Evolutionary conservation across 495 filamentous ascomycete species (phyloP).

Genomic region (Hyaloscypha finlandica): DNA sequence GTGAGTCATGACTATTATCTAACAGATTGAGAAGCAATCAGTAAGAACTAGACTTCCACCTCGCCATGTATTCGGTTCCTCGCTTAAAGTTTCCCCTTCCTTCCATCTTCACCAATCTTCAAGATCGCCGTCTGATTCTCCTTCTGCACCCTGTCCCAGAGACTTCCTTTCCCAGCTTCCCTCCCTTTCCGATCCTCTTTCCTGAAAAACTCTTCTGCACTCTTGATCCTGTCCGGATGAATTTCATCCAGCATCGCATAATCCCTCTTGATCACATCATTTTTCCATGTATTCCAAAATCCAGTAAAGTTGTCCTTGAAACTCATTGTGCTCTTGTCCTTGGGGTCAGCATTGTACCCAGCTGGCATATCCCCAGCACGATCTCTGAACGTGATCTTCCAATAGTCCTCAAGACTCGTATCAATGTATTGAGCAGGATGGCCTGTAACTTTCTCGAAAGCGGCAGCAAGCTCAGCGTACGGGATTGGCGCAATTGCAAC

Average conservation of each 20-base stretch:
- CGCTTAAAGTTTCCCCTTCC: conserved; percentile 35
- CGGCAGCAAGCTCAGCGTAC: conserved; percentile 47
- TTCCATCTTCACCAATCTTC: conserved; percentile 39
- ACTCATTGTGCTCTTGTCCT: conserved; percentile 47
- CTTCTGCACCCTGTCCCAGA: conserved; percentile 39
- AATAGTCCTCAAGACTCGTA: conserved; percentile 47
- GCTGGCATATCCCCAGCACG: conserved; percentile 28
- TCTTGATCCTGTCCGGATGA: conserved; percentile 48
- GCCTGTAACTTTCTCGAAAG: conserved; percentile 56
- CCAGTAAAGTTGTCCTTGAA: conserved; percentile 54
- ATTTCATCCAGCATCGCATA: conserved; percentile 56
- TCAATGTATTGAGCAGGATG: conserved; percentile 47
- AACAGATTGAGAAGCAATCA: too few relatives aligned
- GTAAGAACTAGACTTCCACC: too few relatives aligned
- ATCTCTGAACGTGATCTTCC: conserved; percentile 21
- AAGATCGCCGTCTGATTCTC: conserved; percentile 35
- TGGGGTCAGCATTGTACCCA: conserved; percentile 43
- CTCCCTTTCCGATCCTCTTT: conserved; percentile 41
- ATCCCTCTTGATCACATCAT: conserved; percentile 47
- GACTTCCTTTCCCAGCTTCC: conserved; percentile 28
- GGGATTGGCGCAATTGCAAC: conserved; percentile 51
- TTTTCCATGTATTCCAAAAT: conserved; percentile 51
- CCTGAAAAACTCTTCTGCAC: conserved; percentile 51
- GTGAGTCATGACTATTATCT: too few relatives aligned
- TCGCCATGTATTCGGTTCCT: neutral